Percentiles rank a stretch among this genome's conserved stretches.
These are phyloP conservation scores for Tulasnella sp. DNA, from an alignment of 768 basidiomycete species.

Conservation along the genomic window DNA sequence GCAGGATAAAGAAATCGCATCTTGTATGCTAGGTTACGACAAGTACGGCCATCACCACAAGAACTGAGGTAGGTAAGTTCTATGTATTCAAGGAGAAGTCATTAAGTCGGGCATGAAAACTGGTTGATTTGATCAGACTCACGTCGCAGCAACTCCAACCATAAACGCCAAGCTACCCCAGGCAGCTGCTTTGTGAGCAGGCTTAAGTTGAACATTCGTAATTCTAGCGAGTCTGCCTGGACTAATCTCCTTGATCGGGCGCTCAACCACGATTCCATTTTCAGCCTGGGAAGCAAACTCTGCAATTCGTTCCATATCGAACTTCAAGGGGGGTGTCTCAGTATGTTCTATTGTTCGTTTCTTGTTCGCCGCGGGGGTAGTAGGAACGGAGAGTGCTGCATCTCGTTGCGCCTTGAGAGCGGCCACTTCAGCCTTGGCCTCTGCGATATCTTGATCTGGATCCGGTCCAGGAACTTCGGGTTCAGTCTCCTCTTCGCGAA, in stretches of 20 bases:
- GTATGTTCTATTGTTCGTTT: slow-evolving; percentile 48
- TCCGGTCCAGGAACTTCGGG: slow-evolving; percentile 41
- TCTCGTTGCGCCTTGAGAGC: slow-evolving; percentile 50
- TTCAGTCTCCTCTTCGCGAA: slow-evolving; percentile 47
- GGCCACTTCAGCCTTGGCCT: slow-evolving; percentile 65
- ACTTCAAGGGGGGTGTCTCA: slow-evolving; percentile 41
- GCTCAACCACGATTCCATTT: slow-evolving; percentile 49
- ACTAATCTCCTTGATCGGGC: slow-evolving; percentile 32
- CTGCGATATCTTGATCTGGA: slow-evolving; percentile 57
- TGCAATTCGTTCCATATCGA: slow-evolving; percentile 30
- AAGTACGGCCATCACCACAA: too few species aligned
- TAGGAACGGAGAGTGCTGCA: slow-evolving; percentile 20
- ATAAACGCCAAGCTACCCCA: slow-evolving; percentile 82
- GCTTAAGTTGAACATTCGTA: slow-evolving; percentile 41
- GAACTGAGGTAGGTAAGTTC: too few species aligned
- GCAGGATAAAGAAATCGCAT: too few species aligned
- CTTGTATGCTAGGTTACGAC: too few species aligned
- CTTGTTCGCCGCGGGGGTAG: slow-evolving; percentile 17
- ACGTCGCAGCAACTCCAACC: slow-evolving; percentile 70
- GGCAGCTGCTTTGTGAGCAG: slow-evolving; percentile 59
- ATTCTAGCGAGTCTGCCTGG: slow-evolving; percentile 27
- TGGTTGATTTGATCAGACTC: too few species aligned
- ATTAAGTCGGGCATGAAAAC: too few species aligned
- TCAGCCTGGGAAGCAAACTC: slow-evolving; percentile 43
- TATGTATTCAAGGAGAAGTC: too few species aligned